Percentiles rank a stretch among this genome's conserved stretches.
These are phyloP conservation scores for Thermothelomyces thermophilus DNA, from an alignment of 2,329 filamentous ascomycete species.

Conservation along the genomic window DNA sequence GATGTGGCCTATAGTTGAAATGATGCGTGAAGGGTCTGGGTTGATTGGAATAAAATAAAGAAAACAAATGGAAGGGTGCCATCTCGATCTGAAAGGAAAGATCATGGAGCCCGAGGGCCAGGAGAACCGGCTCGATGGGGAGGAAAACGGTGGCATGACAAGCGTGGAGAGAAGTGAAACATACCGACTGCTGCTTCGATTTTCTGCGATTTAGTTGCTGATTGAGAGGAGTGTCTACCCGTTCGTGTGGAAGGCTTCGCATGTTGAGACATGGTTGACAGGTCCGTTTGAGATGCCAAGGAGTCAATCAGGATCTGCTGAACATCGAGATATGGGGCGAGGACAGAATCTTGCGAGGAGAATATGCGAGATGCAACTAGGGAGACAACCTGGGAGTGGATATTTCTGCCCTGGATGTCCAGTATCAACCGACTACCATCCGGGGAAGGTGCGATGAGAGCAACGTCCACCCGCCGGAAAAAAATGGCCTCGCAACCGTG, in stretches of 20 bases:
- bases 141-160: not conserved
- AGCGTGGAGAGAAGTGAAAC: not conserved
- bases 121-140: not conserved
- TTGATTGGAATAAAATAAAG: too few relatives aligned
- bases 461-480: not conserved
- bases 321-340: too few relatives aligned
- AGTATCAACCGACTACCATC: not conserved
- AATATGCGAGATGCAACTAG: not conserved
- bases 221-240: slow-evolving; percentile 2
- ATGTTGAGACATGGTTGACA: not conserved
- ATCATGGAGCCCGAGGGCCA: not conserved
- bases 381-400: not conserved
- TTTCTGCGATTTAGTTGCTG: slow-evolving; percentile 12
- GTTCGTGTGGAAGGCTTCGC: slow-evolving; percentile 8
- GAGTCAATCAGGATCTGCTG: too few relatives aligned
- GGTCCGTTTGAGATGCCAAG: too few relatives aligned
- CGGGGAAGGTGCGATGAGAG: slow-evolving; percentile 5
- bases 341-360: too few relatives aligned
- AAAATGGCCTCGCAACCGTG: slow-evolving; percentile 2
- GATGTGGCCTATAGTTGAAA: too few relatives aligned
- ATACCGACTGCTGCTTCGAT: slow-evolving; percentile 21
- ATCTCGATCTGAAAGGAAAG: not conserved
- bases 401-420: slow-evolving; percentile 3
- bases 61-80: too few relatives aligned
- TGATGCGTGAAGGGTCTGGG: too few relatives aligned